A percentile compares a stretch with the other conserved stretches of the same genome.
Conservation (phyloP, 371 early-diverging fungal genomes). For the Mortierella sp. region DNA sequence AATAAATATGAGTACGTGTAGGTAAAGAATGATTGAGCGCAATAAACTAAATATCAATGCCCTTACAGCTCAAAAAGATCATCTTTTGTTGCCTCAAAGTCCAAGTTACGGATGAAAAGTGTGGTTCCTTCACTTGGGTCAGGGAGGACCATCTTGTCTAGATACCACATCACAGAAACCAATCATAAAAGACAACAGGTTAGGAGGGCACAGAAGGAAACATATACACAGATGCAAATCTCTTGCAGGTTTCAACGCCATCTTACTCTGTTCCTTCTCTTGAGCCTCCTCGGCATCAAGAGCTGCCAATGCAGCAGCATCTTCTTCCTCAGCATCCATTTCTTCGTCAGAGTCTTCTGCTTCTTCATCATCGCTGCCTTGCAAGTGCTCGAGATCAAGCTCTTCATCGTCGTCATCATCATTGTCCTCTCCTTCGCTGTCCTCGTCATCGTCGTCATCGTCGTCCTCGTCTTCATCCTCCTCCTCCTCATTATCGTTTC, state of each 20-base stretch:
- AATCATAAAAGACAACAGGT: background rate
- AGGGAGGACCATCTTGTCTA: constrained; percentile 56
- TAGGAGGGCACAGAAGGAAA: background rate
- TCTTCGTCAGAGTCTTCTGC: constrained; percentile 59
- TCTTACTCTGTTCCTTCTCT: constrained; percentile 47
- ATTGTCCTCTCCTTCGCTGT: constrained; percentile 52
- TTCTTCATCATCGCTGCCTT: constrained; percentile 56
- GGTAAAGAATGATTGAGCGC: background rate
- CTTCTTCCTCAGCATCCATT: constrained; percentile 60
- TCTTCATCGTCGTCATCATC: constrained; percentile 57
- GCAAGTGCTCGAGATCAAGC: constrained; percentile 55
- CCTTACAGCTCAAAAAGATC: constrained; percentile 81
- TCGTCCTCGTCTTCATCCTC: constrained; percentile 57
- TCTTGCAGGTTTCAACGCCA: background rate
- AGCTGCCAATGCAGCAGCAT: constrained; percentile 59
- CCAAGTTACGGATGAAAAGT: constrained; percentile 92
- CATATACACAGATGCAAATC: background rate
- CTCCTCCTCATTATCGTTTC: constrained; percentile 51
- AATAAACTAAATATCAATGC: background rate
- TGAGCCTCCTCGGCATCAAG: constrained; percentile 55
- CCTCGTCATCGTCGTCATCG: constrained; percentile 59
- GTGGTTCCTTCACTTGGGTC: constrained; percentile 78
- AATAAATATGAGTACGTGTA: background rate
- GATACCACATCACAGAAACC: background rate
- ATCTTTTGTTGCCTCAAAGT: constrained; percentile 90